These are phyloP conservation scores for Lolium multiflorum DNA, from an alignment of 176 grass and related monocot species.

Conservation along the genomic window DNA sequence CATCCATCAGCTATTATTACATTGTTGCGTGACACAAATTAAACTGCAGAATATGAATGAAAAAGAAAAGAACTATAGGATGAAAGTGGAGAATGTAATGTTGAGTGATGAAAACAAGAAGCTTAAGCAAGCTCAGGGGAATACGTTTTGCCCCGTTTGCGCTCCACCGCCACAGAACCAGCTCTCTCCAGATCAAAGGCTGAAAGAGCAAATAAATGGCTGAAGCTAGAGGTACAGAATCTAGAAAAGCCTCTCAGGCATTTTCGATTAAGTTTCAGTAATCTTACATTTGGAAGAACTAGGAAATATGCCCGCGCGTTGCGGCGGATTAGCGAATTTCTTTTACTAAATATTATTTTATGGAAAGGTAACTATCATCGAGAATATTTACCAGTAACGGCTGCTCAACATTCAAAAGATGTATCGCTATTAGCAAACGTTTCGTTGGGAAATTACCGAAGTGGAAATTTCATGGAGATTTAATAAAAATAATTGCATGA, in stretches of 20 bases:
- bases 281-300: too few species aligned
- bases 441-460: too few species aligned
- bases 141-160: slow-evolving; percentile 43
- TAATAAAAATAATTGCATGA: too few species aligned
- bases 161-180: neutral
- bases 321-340: too few species aligned
- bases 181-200: slow-evolving; percentile 28
- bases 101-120: slow-evolving; percentile 53
- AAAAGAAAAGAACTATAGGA: slow-evolving; percentile 59
- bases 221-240: slow-evolving; percentile 52
- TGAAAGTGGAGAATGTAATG: slow-evolving; percentile 59
- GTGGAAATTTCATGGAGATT: too few species aligned
- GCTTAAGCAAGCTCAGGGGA: slow-evolving; percentile 27
- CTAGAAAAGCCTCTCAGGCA: neutral
- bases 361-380: too few species aligned
- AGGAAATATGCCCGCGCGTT: too few species aligned
- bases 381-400: too few species aligned
- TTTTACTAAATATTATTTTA: too few species aligned
- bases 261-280: neutral
- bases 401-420: too few species aligned
- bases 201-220: slow-evolving; percentile 38
- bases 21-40: slow-evolving; percentile 22
- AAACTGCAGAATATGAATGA: slow-evolving; percentile 44
- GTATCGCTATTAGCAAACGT: too few species aligned
- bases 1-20: neutral